Evolutionary conservation across 768 basidiomycete genomes (phyloP).

Genomic region (Artomyces pyxidatus): DNA sequence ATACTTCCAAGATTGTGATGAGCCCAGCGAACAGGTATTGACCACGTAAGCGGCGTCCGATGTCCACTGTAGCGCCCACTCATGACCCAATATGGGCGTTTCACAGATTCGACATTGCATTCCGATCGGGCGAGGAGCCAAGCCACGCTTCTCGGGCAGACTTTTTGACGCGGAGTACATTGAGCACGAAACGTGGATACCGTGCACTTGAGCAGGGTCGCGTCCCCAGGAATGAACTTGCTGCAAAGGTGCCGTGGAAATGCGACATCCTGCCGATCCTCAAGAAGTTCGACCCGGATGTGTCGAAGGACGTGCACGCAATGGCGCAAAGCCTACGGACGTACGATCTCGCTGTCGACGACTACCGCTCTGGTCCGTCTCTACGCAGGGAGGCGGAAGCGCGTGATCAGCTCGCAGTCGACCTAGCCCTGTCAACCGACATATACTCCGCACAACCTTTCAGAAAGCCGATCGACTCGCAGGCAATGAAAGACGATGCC

Average conservation of each 20-base stretch:
- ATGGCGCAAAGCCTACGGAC: conserved; percentile 32
- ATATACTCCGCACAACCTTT: conserved; percentile 45
- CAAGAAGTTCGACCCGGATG: conserved; percentile 31
- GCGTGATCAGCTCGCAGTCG: conserved; percentile 53
- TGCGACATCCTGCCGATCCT: conserved; percentile 40
- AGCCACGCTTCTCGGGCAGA: conserved; percentile 36
- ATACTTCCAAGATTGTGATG: conserved; percentile 48
- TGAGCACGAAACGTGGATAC: conserved; percentile 46
- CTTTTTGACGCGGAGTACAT: conserved; percentile 47
- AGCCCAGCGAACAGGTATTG: conserved; percentile 42
- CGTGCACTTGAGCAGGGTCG: conserved; percentile 43
- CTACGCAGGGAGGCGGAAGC: conserved; percentile 44
- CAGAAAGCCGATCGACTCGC: conserved; percentile 14
- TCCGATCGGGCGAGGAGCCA: conserved; percentile 45
- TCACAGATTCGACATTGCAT: conserved; percentile 54
- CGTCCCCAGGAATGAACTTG: conserved; percentile 32
- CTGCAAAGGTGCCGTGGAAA: conserved; percentile 44
- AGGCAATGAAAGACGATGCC: conserved; percentile 21
- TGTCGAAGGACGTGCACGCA: conserved; percentile 26
- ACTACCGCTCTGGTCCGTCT: conserved; percentile 31
- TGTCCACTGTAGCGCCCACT: background rate
- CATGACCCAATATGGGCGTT: background rate
- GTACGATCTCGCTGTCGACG: conserved; percentile 35
- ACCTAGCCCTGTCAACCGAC: conserved; percentile 51
- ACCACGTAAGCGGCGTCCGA: conserved; percentile 41